Evolutionary conservation across 805 yeast genomes (phyloP), one percentile per base, ranked within the genome.

Genomic region (Lipomyces sp.): DNA sequence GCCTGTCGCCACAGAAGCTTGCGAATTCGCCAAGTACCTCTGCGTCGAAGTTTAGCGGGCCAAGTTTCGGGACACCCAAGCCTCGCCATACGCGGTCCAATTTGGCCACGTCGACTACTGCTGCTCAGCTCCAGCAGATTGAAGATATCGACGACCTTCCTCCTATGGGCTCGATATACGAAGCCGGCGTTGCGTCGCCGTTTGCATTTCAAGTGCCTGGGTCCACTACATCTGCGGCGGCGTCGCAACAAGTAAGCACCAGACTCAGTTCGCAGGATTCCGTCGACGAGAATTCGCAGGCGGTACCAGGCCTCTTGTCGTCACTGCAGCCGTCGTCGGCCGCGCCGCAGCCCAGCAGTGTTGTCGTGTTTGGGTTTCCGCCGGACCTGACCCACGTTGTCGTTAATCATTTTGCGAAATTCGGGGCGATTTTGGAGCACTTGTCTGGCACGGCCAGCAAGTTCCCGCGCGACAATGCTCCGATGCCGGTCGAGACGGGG

Each of bases 281-380:
- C n/a, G 22, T 36, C 10, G 21, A 18, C 4, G 47, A 21, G 18
- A 7, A 18, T 21, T 10, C n/a, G 16, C 33, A 22, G 19, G 34
- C 39, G 36, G 16, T 24, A 11, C 29, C 38, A 4, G 22, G 42
- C 4, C 23, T 39, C n/a, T 29, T 32, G 2, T n/a, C 49, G 16
- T n/a, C 33, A 31, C 19, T 21, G 33, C 13, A 19, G n/a, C 19
- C 57, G 37, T 23, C 34, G 35, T 41, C 36, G 8, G 36, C 31
- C 32, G 28, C 35, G 18, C 45, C 34, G 37, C 37, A 42, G 28
- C 44, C 43, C 11, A 46, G 51, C 24, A 32, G 95, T 0, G 84
- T 91, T 0, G 69, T 90, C 26, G 87, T 91, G 2, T 88, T 85
- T 68, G 98, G 98, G 1, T 91, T 87, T 65, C 88, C 95, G 1